Percentiles rank a stretch among this genome's conserved stretches.
phyloP scores from a whole-genome alignment of 208 protist species.

The Acanthamoeba triangularis region DNA sequence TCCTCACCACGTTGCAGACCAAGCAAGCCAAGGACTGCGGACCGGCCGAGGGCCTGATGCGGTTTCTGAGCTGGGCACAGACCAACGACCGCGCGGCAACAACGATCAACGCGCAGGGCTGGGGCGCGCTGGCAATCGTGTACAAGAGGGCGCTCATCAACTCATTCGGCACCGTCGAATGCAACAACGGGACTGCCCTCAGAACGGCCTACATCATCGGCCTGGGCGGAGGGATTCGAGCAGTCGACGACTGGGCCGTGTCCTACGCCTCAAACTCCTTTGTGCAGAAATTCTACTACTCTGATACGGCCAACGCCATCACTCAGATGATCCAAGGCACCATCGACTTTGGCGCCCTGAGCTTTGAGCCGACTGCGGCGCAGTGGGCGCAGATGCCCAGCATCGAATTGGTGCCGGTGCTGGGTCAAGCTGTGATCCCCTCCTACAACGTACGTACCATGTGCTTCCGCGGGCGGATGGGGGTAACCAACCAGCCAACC shows the following conservation, averaged over 20 bases:
- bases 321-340: no score
- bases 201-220: background rate
- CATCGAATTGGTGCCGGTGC: background rate
- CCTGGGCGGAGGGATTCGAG: background rate
- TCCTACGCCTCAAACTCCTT: background rate
- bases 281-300: background rate
- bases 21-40: conserved; percentile 31
- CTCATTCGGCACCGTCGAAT: background rate
- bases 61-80: conserved; percentile 21
- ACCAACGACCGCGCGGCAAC: background rate
- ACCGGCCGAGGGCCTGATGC: background rate
- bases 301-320: no score
- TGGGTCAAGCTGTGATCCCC: background rate
- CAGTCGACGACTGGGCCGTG: conserved; percentile 6
- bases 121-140: background rate
- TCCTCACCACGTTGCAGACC: conserved; percentile 2
- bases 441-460: background rate
- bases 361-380: background rate
- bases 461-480: background rate
- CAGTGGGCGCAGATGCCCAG: background rate
- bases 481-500: no score
- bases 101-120: background rate
- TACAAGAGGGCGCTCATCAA: conserved; percentile 3
- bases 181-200: background rate
- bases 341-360: background rate